Conservation (phyloP, 306 rosid species). For the Castanea crenata region DNA sequence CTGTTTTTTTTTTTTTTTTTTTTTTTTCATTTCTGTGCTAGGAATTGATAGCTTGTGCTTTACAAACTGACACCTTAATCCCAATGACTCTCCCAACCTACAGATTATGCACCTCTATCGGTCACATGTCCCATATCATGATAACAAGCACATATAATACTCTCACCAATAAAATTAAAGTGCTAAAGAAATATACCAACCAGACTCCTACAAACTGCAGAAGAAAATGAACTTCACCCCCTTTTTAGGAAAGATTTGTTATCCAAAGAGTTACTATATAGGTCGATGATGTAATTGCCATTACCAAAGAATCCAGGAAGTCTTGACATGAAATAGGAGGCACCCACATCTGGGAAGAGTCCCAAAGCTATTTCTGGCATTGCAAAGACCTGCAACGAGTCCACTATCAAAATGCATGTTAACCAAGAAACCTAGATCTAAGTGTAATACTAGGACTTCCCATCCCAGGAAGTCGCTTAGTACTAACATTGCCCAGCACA, state of each 20-base stretch:
- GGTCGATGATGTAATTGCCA: constrained; percentile 26
- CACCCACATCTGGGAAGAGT: constrained; percentile 93
- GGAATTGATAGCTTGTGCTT: neutral
- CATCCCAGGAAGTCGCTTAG: too few species aligned
- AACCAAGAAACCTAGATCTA: neutral
- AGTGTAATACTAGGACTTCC: too few species aligned
- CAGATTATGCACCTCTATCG: neutral
- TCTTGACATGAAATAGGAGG: constrained; percentile 86
- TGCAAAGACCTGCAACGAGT: constrained; percentile 70
- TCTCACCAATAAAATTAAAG: neutral
- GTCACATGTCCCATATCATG: neutral
- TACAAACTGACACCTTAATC: neutral
- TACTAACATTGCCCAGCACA: too few species aligned
- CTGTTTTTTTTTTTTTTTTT: neutral
- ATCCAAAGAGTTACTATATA: neutral
- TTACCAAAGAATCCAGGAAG: constrained; percentile 90
- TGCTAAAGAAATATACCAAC: neutral
- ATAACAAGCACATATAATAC: neutral
- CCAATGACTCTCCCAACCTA: neutral
- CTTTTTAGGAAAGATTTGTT: constrained; percentile 7
- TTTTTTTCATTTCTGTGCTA: neutral
- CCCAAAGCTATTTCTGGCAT: constrained; percentile 98
- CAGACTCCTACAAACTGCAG: neutral
- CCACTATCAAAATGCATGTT: neutral
- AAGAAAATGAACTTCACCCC: neutral